phyloP scores from a whole-genome alignment of 208 protist genomes.

The Porcisia hertigi region DNA sequence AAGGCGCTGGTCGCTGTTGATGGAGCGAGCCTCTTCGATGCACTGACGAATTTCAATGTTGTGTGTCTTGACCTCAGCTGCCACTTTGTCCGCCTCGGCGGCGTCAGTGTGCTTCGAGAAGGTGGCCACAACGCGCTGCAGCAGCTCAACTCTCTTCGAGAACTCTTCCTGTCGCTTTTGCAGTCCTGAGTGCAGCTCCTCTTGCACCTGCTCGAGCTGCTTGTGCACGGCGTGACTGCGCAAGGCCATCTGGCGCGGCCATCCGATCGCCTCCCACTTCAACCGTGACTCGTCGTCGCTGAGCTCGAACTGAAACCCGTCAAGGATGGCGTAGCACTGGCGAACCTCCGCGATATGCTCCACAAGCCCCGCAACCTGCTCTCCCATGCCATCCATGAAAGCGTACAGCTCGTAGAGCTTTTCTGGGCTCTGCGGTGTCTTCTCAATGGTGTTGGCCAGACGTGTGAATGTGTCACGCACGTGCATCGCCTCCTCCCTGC shows the following conservation, averaged over 20 bases:
- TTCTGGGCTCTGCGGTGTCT: slow-evolving; percentile 85
- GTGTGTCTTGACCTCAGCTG: slow-evolving; percentile 93
- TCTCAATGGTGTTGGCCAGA: slow-evolving; percentile 81
- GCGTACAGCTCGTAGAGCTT: slow-evolving; percentile 90
- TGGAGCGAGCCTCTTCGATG: slow-evolving; percentile 89
- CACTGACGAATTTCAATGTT: slow-evolving; percentile 93
- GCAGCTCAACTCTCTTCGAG: slow-evolving; percentile 88
- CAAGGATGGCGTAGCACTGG: slow-evolving; percentile 93
- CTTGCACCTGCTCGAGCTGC: slow-evolving; percentile 90
- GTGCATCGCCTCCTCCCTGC: slow-evolving; percentile 66
- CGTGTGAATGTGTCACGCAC: slow-evolving; percentile 88
- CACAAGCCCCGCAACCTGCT: slow-evolving; percentile 74
- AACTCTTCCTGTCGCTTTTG: slow-evolving; percentile 94
- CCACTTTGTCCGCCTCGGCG: slow-evolving; percentile 90
- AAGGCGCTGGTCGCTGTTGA: slow-evolving; percentile 95
- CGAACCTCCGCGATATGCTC: slow-evolving; percentile 88
- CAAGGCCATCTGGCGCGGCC: slow-evolving; percentile 89
- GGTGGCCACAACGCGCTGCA: slow-evolving; percentile 91
- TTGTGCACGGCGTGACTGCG: slow-evolving; percentile 75
- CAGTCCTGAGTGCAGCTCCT: slow-evolving; percentile 91
- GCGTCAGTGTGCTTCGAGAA: slow-evolving; percentile 95
- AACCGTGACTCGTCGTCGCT: slow-evolving; percentile 92
- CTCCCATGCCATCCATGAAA: slow-evolving; percentile 88
- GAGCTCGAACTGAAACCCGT: slow-evolving; percentile 93
- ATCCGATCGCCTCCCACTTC: slow-evolving; percentile 94